Base-by-base conservation (phyloP, 108 stramenopile genomes). In the Cyclostephanos invisitatus region DNA sequence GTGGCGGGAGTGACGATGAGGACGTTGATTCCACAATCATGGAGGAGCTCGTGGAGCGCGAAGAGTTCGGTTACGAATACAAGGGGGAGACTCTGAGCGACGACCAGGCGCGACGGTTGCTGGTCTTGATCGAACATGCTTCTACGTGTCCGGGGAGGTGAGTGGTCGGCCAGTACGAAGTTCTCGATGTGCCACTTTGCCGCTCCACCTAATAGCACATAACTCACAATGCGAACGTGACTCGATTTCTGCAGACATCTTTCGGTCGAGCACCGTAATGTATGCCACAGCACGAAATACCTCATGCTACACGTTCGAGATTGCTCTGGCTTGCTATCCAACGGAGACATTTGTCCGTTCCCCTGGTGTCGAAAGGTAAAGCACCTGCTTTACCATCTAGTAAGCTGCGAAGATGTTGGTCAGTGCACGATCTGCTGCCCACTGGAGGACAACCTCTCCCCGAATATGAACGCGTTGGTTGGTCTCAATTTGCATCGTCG, bases 221-320 rank as follows among this genome's bases (percentile, higher is more conserved):
- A 15, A 46, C 17, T 46, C 15, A 46, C 44, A 15, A 46, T 46
- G 44, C 44, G 15, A 46, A 25, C 47, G 2, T 18, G 21, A 36
- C 60, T 15, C 50, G 21, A 51, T 54, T 63, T 72, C 69, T 51
- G 49, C 69, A 79, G 85, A 51, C 96, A 97, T 73, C 79, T 83
- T 68, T 80, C 67, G 20, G 70, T 73, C 38, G 79, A 86, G 38
- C 92, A 95, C 50, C 80, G 75, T 67, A 89, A 92, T 49, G 83
- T 92, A 47, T 97, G 96, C 66, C 80, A 79, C 37, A 88, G 82
- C 61, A 82, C 81, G 21, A 95, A 95, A 74, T 97, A 83, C 63
- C 81, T 97, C 80, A 95, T 97, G 94, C 80, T 97, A 17, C 96
- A 97, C 70, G 89, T 94, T 47, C 80, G 96, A 54, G 96, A 97